Percentiles rank a stretch among this genome's conserved stretches.
Evolutionary conservation across 1,139 yeast species (phyloP).

Genomic region (Geotrichum aggregatum): DNA sequence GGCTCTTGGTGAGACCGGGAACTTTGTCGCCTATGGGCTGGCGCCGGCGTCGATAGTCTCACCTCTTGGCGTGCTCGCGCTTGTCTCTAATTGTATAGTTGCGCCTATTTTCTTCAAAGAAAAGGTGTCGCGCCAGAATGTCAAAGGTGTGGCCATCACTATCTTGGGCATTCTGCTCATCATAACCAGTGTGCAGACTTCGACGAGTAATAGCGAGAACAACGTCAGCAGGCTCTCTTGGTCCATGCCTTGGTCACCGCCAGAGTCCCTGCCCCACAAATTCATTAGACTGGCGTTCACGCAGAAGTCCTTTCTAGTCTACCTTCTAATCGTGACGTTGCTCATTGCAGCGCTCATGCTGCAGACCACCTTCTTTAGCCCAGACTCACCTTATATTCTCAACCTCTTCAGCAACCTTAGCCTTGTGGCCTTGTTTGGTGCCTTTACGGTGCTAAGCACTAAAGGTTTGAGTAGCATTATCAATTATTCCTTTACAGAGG

Average conservation of each 20-base stretch:
- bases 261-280: conserved; percentile 29
- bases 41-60: conserved; percentile 47
- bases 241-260: no score
- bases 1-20: conserved; percentile 45
- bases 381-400: neutral
- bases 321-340: conserved; percentile 29
- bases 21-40: conserved; percentile 46
- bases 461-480: conserved; percentile 41
- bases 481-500: conserved; percentile 33
- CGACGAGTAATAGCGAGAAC: conserved; percentile 14
- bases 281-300: conserved; percentile 32
- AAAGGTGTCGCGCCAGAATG: conserved; percentile 34
- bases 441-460: conserved; percentile 44
- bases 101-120: conserved; percentile 47
- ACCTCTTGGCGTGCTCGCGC: conserved; percentile 46
- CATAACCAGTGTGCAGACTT: conserved; percentile 35
- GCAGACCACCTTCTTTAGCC: neutral
- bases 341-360: conserved; percentile 23
- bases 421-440: conserved; percentile 45
- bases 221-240: no score
- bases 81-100: conserved; percentile 44
- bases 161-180: conserved; percentile 43
- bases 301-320: conserved; percentile 31
- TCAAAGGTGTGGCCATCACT: conserved; percentile 41
- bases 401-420: conserved; percentile 32